Evolutionary conservation across 768 basidiomycete genomes (phyloP).

Genomic region (Lyophyllum decastes): DNA sequence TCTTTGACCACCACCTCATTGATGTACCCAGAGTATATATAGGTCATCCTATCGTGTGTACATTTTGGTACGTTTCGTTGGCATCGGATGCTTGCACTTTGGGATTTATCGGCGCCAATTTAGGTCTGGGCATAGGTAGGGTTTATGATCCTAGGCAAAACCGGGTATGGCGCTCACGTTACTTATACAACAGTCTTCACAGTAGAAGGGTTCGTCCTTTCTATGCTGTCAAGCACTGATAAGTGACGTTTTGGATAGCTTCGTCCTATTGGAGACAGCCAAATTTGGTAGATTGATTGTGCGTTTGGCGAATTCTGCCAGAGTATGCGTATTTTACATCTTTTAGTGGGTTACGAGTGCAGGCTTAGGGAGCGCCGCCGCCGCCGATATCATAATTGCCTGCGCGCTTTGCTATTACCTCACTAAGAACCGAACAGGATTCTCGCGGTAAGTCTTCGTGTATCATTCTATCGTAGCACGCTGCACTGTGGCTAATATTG

Average conservation of each 20-base stretch:
- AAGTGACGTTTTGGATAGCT: conserved; percentile 24
- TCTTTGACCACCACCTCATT: neutral
- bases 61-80: conserved; percentile 41
- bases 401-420: conserved; percentile 48
- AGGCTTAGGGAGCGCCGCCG: conserved; percentile 49
- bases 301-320: conserved; percentile 7
- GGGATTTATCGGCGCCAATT: neutral
- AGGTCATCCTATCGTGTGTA: conserved; percentile 41
- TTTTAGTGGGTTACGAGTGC: conserved; percentile 49
- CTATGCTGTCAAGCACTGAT: neutral
- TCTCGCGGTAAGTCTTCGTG: conserved; percentile 31
- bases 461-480: neutral
- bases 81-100: neutral
- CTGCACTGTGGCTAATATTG: neutral
- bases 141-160: neutral
- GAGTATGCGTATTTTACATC: conserved; percentile 31
- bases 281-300: conserved; percentile 39
- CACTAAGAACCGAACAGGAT: conserved; percentile 48
- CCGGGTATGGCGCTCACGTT: conserved; percentile 3
- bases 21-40: conserved; percentile 14
- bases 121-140: conserved; percentile 44
- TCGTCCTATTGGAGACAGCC: conserved; percentile 31
- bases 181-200: conserved; percentile 40
- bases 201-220: conserved; percentile 38
- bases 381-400: conserved; percentile 51